Base-by-base conservation (phyloP, 306 rosid species). In the Rubus idaeus region DNA sequence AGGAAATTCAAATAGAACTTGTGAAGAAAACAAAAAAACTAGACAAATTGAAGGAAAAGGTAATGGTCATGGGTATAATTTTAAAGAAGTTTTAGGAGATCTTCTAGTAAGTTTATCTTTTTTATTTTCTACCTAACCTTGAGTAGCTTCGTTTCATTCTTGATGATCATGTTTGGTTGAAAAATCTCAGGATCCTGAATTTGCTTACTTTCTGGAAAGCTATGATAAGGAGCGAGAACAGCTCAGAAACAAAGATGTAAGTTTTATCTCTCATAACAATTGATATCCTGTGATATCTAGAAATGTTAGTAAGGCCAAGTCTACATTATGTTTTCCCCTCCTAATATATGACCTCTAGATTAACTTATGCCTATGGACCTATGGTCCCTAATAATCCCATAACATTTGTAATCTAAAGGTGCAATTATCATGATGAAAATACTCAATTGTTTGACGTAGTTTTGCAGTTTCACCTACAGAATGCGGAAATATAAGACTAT, bases 31-130 rank as follows among this genome's bases (percentile, higher is more conserved):
- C 76, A n/a, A 87, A 82, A 74, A 85, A 78, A 74, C 79, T 90
- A 83, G 84, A 86, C 81, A 90, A 71, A 70, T 77, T 92, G 89
- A 91, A 88, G 86, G 83, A 76, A 77, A 90, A 92, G 96, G 99
- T 95, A 83, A 53, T 76, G 10, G 2, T 42, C n/a, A 44, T 16
- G 57, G 35, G 73, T 77, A 35, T 65, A 75, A 45, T 55, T 75
- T 76, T 17, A 37, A 18, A 57, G 45, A 55, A 17, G 60, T 75
- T 58, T 39, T 21, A 56, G 35, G 26, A 58, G 10, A 14, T 64
- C 17, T 74, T 58, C 26, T 16, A 10, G 60, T 35, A 5, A 35
- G 44, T 58, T 58, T 44, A 5, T 10, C 10, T 37, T 18, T 75
- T 65, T 80, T 35, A 44, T 47, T 61, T 57, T 10, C 49, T 1